Conservation (phyloP, 108 stramenopile species). For the Chaetoceros muelleri region DNA sequence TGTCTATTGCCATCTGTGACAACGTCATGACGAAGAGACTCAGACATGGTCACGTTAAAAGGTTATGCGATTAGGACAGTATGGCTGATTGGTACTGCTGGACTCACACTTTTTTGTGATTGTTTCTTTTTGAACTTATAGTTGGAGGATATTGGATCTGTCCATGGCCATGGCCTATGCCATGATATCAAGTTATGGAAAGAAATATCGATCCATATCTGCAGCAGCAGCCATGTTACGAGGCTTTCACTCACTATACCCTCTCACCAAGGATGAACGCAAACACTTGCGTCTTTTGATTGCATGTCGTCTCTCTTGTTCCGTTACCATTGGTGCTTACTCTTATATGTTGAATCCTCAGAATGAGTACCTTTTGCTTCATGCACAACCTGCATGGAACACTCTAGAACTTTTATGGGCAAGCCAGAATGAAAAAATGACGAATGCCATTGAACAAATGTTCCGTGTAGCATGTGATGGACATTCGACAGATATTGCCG, state of each 20-base stretch:
- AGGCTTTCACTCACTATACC: slow-evolving; percentile 54
- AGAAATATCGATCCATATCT: slow-evolving; percentile 42
- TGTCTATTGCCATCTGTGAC: slow-evolving; percentile 17
- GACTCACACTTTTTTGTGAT: slow-evolving; percentile 3
- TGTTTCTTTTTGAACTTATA: slow-evolving; percentile 16
- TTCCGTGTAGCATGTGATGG: slow-evolving; percentile 51
- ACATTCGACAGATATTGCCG: slow-evolving; percentile 27
- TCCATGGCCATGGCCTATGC: slow-evolving; percentile 82
- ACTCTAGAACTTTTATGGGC: slow-evolving; percentile 73
- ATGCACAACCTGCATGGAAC: slow-evolving; percentile 78
- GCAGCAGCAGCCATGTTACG: slow-evolving; percentile 72
- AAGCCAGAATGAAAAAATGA: slow-evolving; percentile 23
- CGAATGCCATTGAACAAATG: slow-evolving; percentile 25
- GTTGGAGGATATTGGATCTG: slow-evolving; percentile 80
- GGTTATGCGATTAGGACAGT: neutral
- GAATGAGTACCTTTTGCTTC: slow-evolving; percentile 76
- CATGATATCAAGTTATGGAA: slow-evolving; percentile 64
- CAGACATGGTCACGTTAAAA: slow-evolving; percentile 34
- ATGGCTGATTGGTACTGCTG: neutral
- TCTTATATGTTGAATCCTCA: slow-evolving; percentile 67
- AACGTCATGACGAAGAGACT: slow-evolving; percentile 75
- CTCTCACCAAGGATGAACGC: slow-evolving; percentile 47
- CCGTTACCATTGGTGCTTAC: slow-evolving; percentile 73
- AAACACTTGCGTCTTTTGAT: slow-evolving; percentile 61
- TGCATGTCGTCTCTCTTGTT: slow-evolving; percentile 63